Evolutionary conservation across 2,329 filamentous ascomycete genomes (phyloP).

Genomic region (Clarireedia monteithiana): DNA sequence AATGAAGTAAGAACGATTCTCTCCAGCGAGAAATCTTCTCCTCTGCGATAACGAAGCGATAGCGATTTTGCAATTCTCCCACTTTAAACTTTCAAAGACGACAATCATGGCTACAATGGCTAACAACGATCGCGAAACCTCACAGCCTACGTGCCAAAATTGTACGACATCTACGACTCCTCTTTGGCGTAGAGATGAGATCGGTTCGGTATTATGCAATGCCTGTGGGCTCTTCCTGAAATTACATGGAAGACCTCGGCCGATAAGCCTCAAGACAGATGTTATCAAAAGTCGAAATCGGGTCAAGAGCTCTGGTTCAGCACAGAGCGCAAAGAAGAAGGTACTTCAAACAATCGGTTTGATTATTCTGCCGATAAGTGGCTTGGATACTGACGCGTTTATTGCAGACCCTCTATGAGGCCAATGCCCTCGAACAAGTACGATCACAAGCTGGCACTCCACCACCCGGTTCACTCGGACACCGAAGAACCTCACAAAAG

Average conservation of each 20-base stretch:
- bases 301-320: conserved; percentile 78
- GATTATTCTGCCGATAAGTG: conserved; percentile 9
- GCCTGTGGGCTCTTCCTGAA: conserved; percentile 97
- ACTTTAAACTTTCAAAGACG: not conserved
- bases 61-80: conserved; percentile 10
- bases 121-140: conserved; percentile 40
- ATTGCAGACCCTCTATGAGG: conserved; percentile 33
- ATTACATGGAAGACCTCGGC: conserved; percentile 84
- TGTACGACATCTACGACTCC: conserved; percentile 93
- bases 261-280: conserved; percentile 96
- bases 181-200: conserved; percentile 94
- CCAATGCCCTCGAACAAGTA: conserved; percentile 51
- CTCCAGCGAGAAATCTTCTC: conserved; percentile 9
- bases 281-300: conserved; percentile 99
- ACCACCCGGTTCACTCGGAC: conserved; percentile 42
- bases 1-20: not conserved
- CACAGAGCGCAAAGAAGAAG: conserved; percentile 75
- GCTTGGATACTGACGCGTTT: conserved; percentile 21
- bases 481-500: conserved; percentile 64
- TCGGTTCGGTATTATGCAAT: conserved; percentile 93
- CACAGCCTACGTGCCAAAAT: conserved; percentile 94
- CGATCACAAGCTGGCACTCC: conserved; percentile 48
- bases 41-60: conserved; percentile 8
- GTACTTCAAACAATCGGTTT: conserved; percentile 35
- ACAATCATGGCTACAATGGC: conserved; percentile 41